Conservation (phyloP, 2,329 filamentous ascomycete species). For the Clarireedia hainanense region DNA sequence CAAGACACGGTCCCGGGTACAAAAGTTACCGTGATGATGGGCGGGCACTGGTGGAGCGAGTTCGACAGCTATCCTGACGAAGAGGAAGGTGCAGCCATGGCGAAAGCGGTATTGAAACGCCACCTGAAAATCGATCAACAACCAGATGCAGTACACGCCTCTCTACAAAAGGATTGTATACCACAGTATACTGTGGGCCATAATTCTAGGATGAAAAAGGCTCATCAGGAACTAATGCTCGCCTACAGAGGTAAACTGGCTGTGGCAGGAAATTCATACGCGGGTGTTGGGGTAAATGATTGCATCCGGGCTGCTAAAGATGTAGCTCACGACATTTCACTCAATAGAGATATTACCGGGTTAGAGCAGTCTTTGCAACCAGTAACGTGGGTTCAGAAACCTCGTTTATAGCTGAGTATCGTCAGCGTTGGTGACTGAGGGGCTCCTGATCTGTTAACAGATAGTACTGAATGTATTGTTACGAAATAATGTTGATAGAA, state of each 20-base stretch:
- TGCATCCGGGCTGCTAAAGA: constrained; percentile 49
- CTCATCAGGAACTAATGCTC: constrained; percentile 24
- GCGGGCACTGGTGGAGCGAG: constrained; percentile 83
- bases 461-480: too few species aligned
- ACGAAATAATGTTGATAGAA: too few species aligned
- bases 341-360: constrained; percentile 30
- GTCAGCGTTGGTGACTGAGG: background rate
- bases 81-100: constrained; percentile 61
- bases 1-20: constrained; percentile 56
- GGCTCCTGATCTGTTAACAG: too few species aligned
- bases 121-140: constrained; percentile 63
- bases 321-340: constrained; percentile 37
- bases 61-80: constrained; percentile 52
- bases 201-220: constrained; percentile 20
- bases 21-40: constrained; percentile 89
- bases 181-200: constrained; percentile 87
- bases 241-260: constrained; percentile 28
- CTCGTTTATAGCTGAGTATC: background rate
- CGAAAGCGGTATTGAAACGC: constrained; percentile 58
- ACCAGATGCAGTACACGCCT: constrained; percentile 53
- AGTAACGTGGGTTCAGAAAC: background rate
- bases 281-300: constrained; percentile 40
- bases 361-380: constrained; percentile 24
- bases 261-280: constrained; percentile 43
- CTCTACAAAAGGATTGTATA: constrained; percentile 65